Percentiles rank a stretch among this genome's conserved stretches.
phyloP scores from a whole-genome alignment of 169 alveolate species.

The Eimeria zaria region DNA sequence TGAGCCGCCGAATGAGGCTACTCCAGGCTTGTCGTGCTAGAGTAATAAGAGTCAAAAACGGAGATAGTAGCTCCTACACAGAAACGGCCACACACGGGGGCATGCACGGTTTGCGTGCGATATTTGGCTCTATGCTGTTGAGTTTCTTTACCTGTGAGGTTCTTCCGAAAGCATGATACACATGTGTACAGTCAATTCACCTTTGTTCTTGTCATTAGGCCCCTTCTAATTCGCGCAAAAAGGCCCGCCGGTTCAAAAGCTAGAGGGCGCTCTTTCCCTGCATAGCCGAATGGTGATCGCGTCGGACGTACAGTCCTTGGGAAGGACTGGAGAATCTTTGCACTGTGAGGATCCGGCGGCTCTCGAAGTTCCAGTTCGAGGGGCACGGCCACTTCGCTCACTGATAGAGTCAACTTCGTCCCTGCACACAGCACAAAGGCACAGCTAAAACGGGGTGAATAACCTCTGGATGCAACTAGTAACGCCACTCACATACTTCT shows the following conservation, averaged over 20 bases:
- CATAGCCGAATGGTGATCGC: slow-evolving; percentile 57
- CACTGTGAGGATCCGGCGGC: background rate
- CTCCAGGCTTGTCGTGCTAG: slow-evolving; percentile 66
- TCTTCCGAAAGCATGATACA: background rate
- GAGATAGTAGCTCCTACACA: slow-evolving; percentile 46
- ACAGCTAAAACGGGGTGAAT: background rate
- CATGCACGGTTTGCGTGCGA: background rate
- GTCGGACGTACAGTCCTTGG: slow-evolving; percentile 37
- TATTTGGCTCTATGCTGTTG: background rate
- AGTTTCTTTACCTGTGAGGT: background rate
- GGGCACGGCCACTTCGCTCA: slow-evolving; percentile 62
- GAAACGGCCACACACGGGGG: background rate
- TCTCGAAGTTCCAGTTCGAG: slow-evolving; percentile 54
- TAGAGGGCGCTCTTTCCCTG: slow-evolving; percentile 1
- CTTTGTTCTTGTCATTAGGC: slow-evolving; percentile 6
- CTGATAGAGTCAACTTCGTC: slow-evolving; percentile 10
- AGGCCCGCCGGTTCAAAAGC: slow-evolving; percentile 6
- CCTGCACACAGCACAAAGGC: background rate
- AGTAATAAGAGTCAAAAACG: slow-evolving; percentile 40
- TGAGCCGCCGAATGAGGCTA: slow-evolving; percentile 29
- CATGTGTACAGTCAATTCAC: background rate
- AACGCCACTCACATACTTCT: background rate
- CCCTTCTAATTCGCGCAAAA: slow-evolving; percentile 15
- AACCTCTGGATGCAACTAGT: background rate
- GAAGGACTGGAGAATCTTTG: background rate